phyloP scores from a whole-genome alignment of 2,329 filamentous ascomycete genomes.

The Aspergillus sojae region DNA sequence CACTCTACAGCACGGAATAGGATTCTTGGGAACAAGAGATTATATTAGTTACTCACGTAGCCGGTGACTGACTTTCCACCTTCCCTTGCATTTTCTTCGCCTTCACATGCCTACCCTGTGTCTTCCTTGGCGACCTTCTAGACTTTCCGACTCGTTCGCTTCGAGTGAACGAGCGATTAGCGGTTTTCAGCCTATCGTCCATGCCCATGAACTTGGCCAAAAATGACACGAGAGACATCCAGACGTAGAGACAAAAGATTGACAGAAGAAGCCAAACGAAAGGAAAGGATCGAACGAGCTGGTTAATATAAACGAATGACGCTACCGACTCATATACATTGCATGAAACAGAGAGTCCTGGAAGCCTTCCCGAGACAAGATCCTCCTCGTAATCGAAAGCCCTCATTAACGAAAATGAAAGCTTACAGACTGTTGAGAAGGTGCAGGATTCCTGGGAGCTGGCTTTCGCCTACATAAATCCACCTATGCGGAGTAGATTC shows the following conservation, averaged over 20 bases:
- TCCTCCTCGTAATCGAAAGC: constrained; percentile 30
- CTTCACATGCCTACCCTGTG: constrained; percentile 76
- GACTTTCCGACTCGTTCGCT: constrained; percentile 88
- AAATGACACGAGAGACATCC: constrained; percentile 50
- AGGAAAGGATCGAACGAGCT: constrained; percentile 45
- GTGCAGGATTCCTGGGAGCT: constrained; percentile 29
- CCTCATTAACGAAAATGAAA: constrained; percentile 33
- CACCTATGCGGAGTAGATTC: constrained; percentile 22
- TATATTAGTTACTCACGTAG: constrained; percentile 43
- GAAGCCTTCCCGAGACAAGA: constrained; percentile 51
- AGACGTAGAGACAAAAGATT: constrained; percentile 48
- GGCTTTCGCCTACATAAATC: constrained; percentile 54
- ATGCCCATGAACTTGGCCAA: constrained; percentile 27
- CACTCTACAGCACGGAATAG: neutral
- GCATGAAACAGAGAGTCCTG: constrained; percentile 52
- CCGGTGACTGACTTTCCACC: constrained; percentile 59
- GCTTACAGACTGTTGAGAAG: constrained; percentile 25
- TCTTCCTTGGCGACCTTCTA: constrained; percentile 75
- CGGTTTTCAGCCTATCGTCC: constrained; percentile 65
- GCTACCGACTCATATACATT: constrained; percentile 55
- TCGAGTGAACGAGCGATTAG: constrained; percentile 86
- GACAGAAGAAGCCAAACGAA: constrained; percentile 40
- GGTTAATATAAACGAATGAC: constrained; percentile 41
- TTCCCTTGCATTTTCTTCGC: constrained; percentile 86
- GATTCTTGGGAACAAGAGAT: neutral